These are phyloP conservation scores for Catunica adiposa DNA, from an alignment of 2,329 filamentous ascomycete genomes.

Conservation along the genomic window DNA sequence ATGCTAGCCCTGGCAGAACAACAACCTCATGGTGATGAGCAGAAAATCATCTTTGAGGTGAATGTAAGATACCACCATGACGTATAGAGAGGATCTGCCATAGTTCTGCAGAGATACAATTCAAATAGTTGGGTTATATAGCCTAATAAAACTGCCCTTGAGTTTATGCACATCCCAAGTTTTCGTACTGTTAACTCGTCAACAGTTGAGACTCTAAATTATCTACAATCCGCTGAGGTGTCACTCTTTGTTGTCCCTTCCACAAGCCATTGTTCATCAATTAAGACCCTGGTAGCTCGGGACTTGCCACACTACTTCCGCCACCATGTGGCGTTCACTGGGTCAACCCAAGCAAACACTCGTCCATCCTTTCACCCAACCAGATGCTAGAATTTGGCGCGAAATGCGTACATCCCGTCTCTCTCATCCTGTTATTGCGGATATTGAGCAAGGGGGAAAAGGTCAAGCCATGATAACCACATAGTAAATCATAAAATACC, in stretches of 20 bases:
- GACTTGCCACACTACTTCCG: neutral
- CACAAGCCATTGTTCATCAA: neutral
- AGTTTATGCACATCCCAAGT: too few species aligned
- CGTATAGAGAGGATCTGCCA: too few species aligned
- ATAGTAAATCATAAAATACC: neutral
- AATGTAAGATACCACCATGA: too few species aligned
- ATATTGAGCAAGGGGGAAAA: neutral
- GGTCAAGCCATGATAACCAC: neutral
- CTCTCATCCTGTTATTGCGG: neutral
- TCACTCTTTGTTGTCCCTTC: neutral
- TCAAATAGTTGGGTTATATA: too few species aligned
- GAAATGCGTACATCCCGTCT: neutral
- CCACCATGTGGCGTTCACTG: slow-evolving; percentile 11
- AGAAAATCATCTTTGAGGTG: too few species aligned
- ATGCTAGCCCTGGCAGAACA: too few species aligned
- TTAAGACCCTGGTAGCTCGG: neutral
- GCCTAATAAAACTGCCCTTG: too few species aligned
- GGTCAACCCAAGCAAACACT: slow-evolving; percentile 11
- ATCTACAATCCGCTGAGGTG: too few species aligned
- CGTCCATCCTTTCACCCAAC: neutral
- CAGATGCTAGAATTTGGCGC: neutral
- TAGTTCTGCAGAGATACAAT: too few species aligned
- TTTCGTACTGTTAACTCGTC: too few species aligned
- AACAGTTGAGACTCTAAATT: too few species aligned
- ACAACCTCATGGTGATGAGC: too few species aligned